Base-by-base conservation (phyloP, 2,329 filamentous ascomycete genomes). In the Fusarium hainanense region DNA sequence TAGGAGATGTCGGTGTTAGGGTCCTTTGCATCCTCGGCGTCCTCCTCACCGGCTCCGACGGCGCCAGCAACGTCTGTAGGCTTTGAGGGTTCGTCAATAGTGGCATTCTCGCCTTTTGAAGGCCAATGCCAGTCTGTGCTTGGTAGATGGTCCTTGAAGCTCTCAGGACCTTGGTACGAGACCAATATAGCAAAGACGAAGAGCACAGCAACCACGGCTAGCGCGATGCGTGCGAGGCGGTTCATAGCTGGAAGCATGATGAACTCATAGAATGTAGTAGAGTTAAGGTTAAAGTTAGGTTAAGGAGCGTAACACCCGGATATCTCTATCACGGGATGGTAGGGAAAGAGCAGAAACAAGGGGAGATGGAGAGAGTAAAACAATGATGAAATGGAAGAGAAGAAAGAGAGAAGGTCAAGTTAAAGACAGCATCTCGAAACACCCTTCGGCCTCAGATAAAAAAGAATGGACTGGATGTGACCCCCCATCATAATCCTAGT, bases 151-250 rank as follows among this genome's bases (percentile, higher is more conserved):
- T 58, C 58, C 32, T 52, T 66, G 25, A 72, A 63, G 63, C 57
- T 70, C n/a, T 70, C 67, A 9, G 68, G 63, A 4, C 55, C 63
- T 40, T 71, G 69, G 34, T 67, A 70, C 25, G 70, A 72, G n/a
- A 72, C 58, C 47, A 72, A 42, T 37, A 72, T 56, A 27, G 59
- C 66, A 34, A 72, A 68, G 56, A 58, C 54, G 30, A 72, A 72
- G 28, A 72, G 63, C 44, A 72, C 62, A 32, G 66, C 66, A 66
- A 72, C 32, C 69, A 72, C 69, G 69, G 67, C 66, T 72, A 72
- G 66, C 69, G 69, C 64, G 69, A 72, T 70, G 69, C 69, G 69
- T 59, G 58, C 48, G 52, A 72, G 57, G 25, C 69, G 69, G 43
- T 67, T 72, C 66, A 72, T 70, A 43, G 62, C 62, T 48, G 61